Percentiles rank a stretch among this genome's conserved stretches.
These are phyloP conservation scores for Neurospora sp. DNA, from an alignment of 495 filamentous ascomycete genomes.

Conservation along the genomic window DNA sequence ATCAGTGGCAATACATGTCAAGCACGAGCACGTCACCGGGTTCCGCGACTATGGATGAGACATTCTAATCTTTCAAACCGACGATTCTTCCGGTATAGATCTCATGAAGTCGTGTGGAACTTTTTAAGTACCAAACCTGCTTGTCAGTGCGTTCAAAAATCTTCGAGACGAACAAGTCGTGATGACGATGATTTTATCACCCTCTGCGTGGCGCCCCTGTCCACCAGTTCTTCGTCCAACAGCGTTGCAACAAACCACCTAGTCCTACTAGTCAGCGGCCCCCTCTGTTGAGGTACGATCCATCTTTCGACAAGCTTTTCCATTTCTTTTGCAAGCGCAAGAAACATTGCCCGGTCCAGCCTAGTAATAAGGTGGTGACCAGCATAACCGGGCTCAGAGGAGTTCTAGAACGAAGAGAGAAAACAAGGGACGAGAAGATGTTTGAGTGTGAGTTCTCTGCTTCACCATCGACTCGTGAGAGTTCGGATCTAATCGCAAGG, in stretches of 20 bases:
- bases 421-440: background rate
- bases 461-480: background rate
- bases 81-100: background rate
- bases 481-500: background rate
- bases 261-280: background rate
- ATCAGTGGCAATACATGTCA: background rate
- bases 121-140: background rate
- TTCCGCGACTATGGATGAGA: background rate
- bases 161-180: background rate
- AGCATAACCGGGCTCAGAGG: background rate
- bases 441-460: background rate
- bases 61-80: background rate
- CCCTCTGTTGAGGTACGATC: background rate
- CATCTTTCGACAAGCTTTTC: background rate
- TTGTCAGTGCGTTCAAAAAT: background rate
- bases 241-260: background rate
- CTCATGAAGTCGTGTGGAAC: background rate
- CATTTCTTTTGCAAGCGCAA: background rate
- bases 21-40: background rate
- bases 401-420: background rate
- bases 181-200: background rate
- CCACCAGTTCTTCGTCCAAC: background rate
- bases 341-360: background rate
- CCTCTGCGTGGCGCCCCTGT: background rate
- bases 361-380: background rate